A percentile compares a stretch with the other conserved stretches of the same genome.
These are phyloP conservation scores for Cordyceps javanica DNA, from an alignment of 2,329 filamentous ascomycete species.

Conservation along the genomic window DNA sequence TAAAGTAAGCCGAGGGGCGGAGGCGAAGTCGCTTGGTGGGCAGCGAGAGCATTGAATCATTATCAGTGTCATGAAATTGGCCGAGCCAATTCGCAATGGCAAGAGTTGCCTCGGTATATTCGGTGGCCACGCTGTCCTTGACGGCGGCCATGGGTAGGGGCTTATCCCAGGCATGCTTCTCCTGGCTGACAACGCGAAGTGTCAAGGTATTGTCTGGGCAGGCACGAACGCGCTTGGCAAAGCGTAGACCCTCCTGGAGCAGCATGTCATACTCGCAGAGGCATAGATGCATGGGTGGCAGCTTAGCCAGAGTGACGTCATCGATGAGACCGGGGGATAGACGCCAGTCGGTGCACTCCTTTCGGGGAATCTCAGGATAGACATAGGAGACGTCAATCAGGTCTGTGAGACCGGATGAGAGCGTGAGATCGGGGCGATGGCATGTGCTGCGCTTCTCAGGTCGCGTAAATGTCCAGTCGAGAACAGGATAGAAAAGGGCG, in stretches of 20 bases:
- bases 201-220: constrained; percentile 25
- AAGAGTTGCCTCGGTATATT: constrained; percentile 39
- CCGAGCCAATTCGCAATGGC: constrained; percentile 37
- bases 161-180: constrained; percentile 45
- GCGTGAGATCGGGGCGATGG: constrained; percentile 48
- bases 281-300: constrained; percentile 50
- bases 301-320: constrained; percentile 44
- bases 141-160: constrained; percentile 35
- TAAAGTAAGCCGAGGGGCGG: constrained; percentile 17
- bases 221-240: constrained; percentile 49
- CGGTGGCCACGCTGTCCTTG: constrained; percentile 38
- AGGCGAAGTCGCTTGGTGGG: constrained; percentile 26
- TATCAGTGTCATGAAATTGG: constrained; percentile 30
- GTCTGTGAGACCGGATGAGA: constrained; percentile 52
- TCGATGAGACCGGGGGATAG: constrained; percentile 53
- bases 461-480: constrained; percentile 54
- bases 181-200: constrained; percentile 38
- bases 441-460: constrained; percentile 50
- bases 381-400: constrained; percentile 60
- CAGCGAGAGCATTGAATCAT: constrained; percentile 29
- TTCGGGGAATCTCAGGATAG: constrained; percentile 41
- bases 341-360: constrained; percentile 44
- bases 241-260: constrained; percentile 52
- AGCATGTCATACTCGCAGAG: constrained; percentile 63
- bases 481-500: constrained; percentile 55